phyloP scores from a whole-genome alignment of 257 asterid species.

The Scutellaria barbata region DNA sequence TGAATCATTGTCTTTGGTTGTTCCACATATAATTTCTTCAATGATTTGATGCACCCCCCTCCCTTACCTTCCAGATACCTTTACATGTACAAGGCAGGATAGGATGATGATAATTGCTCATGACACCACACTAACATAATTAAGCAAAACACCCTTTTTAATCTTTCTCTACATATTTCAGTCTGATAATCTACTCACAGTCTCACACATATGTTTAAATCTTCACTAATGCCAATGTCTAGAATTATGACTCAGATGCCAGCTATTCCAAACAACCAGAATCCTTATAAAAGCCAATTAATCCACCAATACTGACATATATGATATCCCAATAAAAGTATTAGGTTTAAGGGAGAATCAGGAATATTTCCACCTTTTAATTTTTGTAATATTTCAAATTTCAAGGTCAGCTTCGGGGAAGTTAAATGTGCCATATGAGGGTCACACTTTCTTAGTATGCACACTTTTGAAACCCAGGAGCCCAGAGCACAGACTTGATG shows the following conservation, averaged over 20 bases:
- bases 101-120: not conserved
- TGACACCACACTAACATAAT: not conserved
- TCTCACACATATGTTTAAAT: not conserved
- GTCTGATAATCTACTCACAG: not conserved
- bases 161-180: not conserved
- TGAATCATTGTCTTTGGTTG: not conserved
- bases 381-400: not conserved
- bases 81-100: not conserved
- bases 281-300: conserved; percentile 5
- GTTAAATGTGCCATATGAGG: conserved; percentile 1
- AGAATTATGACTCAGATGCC: conserved; percentile 2
- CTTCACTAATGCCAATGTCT: conserved; percentile 9
- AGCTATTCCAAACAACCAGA: conserved; percentile 16
- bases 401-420: not conserved
- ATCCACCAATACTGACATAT: conserved; percentile 1
- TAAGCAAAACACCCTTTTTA: conserved; percentile 12
- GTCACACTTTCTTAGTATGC: conserved; percentile 10
- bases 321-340: not conserved
- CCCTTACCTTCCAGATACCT: not conserved
- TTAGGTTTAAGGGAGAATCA: conserved; percentile 20
- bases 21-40: not conserved
- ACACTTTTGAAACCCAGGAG: conserved; percentile 20
- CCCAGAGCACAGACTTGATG: conserved; percentile 1
- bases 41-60: not conserved
- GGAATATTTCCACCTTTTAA: conserved; percentile 7